Percentiles rank a stretch among this genome's conserved stretches.
phyloP scores from a whole-genome alignment of 2,329 filamentous ascomycete genomes.

The Penicillium sp. region DNA sequence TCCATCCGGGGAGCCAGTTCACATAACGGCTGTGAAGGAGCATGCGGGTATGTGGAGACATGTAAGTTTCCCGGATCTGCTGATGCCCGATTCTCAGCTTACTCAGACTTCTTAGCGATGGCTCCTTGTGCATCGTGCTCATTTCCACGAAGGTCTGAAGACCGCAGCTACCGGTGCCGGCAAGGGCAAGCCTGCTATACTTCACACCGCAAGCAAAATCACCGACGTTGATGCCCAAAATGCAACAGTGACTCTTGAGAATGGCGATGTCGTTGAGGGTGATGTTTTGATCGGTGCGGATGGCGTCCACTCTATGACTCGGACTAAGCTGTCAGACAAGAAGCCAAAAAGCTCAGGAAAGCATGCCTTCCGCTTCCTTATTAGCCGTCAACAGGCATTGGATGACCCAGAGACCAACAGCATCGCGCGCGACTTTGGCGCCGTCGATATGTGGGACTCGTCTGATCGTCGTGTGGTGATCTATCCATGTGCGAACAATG shows the following conservation, averaged over 20 bases:
- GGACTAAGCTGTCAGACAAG: constrained; percentile 30
- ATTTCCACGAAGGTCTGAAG: constrained; percentile 56
- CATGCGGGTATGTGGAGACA: constrained; percentile 29
- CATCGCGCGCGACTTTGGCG: constrained; percentile 38
- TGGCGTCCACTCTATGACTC: constrained; percentile 46
- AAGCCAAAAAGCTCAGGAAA: constrained; percentile 52
- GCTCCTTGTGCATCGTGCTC: constrained; percentile 56
- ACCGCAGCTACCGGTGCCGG: constrained; percentile 42
- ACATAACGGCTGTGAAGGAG: constrained; percentile 23
- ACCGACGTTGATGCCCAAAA: constrained; percentile 43
- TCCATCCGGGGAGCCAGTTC: constrained; percentile 36
- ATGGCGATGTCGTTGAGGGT: constrained; percentile 45
- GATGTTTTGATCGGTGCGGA: constrained; percentile 59
- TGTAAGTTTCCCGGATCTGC: constrained; percentile 17
- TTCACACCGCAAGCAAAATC: constrained; percentile 48
- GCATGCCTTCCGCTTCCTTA: constrained; percentile 59
- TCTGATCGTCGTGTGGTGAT: constrained; percentile 48
- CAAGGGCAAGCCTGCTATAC: constrained; percentile 38
- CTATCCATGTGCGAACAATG: constrained; percentile 50
- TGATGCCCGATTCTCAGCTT: not conserved
- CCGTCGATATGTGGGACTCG: constrained; percentile 47
- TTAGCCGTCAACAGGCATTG: constrained; percentile 47
- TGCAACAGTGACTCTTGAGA: constrained; percentile 47
- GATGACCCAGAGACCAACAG: constrained; percentile 41
- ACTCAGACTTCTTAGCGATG: constrained; percentile 36